Evolutionary conservation across 495 filamentous ascomycete species (phyloP).

Genomic region (Pyronema domesticum): DNA sequence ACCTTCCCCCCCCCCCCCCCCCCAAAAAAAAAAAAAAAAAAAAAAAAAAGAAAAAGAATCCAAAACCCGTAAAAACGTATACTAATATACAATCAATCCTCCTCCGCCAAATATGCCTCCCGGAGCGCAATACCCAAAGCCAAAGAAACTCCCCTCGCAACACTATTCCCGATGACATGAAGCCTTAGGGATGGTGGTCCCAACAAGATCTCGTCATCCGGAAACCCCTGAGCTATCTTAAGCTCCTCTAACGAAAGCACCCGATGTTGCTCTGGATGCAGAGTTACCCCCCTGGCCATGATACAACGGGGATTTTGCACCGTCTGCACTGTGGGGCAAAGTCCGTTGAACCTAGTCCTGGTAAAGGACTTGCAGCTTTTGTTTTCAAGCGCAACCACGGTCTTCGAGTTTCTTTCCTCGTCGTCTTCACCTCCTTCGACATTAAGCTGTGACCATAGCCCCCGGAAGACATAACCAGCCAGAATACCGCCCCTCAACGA

Average conservation of each 20-base stretch:
- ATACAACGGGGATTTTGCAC: conserved; percentile 29
- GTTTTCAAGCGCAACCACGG: too few relatives aligned
- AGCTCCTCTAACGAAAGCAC: conserved; percentile 43
- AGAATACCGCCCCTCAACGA: conserved; percentile 16
- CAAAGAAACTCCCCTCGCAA: conserved; percentile 44
- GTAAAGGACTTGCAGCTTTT: conserved; percentile 28
- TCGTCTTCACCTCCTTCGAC: conserved; percentile 5
- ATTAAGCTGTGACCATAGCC: background rate
- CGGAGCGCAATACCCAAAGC: conserved; percentile 43
- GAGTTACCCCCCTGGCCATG: conserved; percentile 25
- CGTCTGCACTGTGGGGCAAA: conserved; percentile 43
- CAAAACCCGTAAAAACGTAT: too few relatives aligned
- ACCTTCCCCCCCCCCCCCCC: too few relatives aligned
- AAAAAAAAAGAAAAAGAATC: too few relatives aligned
- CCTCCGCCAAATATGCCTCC: conserved; percentile 31
- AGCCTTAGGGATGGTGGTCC: conserved; percentile 35
- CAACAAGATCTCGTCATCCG: conserved; percentile 48
- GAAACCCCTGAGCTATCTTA: conserved; percentile 46
- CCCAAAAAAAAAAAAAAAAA: too few relatives aligned
- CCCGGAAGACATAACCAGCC: conserved; percentile 9
- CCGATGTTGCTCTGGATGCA: conserved; percentile 47
- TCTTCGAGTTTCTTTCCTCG: background rate
- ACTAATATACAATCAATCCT: background rate
- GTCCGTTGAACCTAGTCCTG: conserved; percentile 32
- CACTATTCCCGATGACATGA: conserved; percentile 52